phyloP scores from a whole-genome alignment of 2,329 filamentous ascomycete species.

The Pseudogymnoascus sp. region DNA sequence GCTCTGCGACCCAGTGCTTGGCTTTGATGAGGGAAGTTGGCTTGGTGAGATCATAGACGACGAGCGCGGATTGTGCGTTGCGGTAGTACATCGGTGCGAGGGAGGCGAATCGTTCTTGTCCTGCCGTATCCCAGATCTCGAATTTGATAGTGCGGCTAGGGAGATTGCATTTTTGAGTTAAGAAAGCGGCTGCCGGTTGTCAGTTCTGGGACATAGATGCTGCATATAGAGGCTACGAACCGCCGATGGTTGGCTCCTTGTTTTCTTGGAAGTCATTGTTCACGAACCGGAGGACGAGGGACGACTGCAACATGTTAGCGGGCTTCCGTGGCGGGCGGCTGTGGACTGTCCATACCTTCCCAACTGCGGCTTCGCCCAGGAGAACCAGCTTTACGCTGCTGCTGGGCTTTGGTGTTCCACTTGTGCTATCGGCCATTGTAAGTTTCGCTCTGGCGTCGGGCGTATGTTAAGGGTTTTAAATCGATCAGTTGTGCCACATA shows the following conservation, averaged over 20 bases:
- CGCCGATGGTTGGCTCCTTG: conserved; percentile 98
- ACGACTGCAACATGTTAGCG: conserved; percentile 58
- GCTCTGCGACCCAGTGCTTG: conserved; percentile 96
- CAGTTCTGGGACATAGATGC: conserved; percentile 10
- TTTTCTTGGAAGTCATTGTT: conserved; percentile 99
- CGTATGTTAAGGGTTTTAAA: not conserved
- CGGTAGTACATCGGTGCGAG: conserved; percentile 99
- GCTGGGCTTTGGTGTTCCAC: conserved; percentile 79
- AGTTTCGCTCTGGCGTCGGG: not conserved
- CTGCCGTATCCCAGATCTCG: conserved; percentile 97
- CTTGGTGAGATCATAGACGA: conserved; percentile 98
- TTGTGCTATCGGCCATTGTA: conserved; percentile 65
- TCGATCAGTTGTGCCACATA: not conserved
- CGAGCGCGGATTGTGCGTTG: conserved; percentile 93
- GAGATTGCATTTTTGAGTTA: conserved; percentile 97
- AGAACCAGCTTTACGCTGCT: conserved; percentile 99
- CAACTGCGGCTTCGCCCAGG: conserved; percentile 93
- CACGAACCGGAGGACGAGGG: conserved; percentile 93
- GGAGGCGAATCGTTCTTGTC: conserved; percentile 94
- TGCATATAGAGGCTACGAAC: conserved; percentile 43
- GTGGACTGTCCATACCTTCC: conserved; percentile 64
- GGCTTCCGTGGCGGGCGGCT: not conserved
- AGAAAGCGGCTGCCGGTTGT: conserved; percentile 68
- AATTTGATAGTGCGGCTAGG: conserved; percentile 88
- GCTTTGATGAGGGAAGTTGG: conserved; percentile 92